Evolutionary conservation across 768 basidiomycete genomes (phyloP), one percentile per base, ranked within the genome.

Genomic region (Daedaleopsis nitida): DNA sequence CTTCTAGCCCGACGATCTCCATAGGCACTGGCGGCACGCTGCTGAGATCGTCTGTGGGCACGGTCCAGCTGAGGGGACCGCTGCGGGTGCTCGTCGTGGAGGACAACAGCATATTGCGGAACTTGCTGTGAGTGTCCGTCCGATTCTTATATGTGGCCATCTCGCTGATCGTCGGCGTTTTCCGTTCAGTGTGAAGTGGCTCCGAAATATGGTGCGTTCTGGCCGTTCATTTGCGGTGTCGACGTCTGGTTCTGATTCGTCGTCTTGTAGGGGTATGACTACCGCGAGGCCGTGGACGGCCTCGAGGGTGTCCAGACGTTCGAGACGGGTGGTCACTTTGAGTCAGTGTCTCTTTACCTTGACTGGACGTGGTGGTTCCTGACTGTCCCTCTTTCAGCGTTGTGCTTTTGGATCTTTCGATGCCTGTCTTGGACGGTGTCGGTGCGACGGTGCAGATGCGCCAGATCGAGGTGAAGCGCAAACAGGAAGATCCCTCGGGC

Each of bases 371-470:
- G 27, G 19, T 16, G 55, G 49, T 50, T 55, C 49, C 58, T 53
- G 67, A 44, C 14, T 54, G 43, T 53, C 8, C 43, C 49, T 62
- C 61, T 54, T 52, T 32, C 66, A 96, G 94, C 63, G 85, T 94
- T 37, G 88, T 96, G 38, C 80, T 96, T 14, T 77, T 97, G 60
- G 95, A 97, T 73, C 76, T 97, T 58, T 94, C 92, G 1, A 97
- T 97, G 95, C 96, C 94, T 0, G 74, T 92, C n/a, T 83, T 97
- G 58, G 93, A 97, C 71, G 96, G 93, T 23, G 82, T 96, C 54
- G 87, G 88, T 17, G 95, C 96, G 8, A 94, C 94, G 0, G 77
- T 80, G 9, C 86, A 89, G 70, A 96, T 98, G 60, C 89, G 94
- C 23, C 78, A 82, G 57, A 81, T 94, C 39, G 94, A 96, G 72